These are phyloP conservation scores for Kodamaea laetipori DNA, from an alignment of 805 yeast genomes.

Conservation along the genomic window DNA sequence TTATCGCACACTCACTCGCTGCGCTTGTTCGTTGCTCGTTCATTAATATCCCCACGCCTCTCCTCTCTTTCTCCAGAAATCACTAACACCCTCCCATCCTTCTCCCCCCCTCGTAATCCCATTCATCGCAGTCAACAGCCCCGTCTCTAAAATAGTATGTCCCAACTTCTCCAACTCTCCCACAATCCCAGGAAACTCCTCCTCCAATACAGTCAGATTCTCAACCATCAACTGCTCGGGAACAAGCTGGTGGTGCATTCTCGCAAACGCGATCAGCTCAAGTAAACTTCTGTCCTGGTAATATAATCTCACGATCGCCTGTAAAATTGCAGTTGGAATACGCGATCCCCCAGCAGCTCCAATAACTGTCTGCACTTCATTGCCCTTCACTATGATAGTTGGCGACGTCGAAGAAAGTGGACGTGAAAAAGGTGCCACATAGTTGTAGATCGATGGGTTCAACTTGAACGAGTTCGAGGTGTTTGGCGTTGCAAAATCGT, in stretches of 20 bases:
- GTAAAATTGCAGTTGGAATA: conserved; percentile 79
- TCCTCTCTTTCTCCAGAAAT: conserved; percentile 88
- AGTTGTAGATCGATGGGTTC: conserved; percentile 79
- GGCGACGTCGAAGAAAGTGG: conserved; percentile 88
- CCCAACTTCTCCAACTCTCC: conserved; percentile 51
- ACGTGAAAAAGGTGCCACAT: conserved; percentile 70
- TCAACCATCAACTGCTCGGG: conserved; percentile 73
- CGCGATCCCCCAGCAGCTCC: conserved; percentile 97
- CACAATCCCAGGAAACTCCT: conserved; percentile 35
- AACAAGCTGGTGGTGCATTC: conserved; percentile 86
- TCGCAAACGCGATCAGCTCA: conserved; percentile 73
- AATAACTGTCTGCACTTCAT: conserved; percentile 60
- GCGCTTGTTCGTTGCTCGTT: too few relatives aligned
- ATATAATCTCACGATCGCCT: conserved; percentile 70
- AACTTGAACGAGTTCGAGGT: conserved; percentile 75
- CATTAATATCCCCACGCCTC: conserved; percentile 65
- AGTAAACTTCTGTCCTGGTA: conserved; percentile 60
- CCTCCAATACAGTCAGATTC: conserved; percentile 40
- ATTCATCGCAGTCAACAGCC: conserved; percentile 45
- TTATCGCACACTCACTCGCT: too few relatives aligned
- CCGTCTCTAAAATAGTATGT: conserved; percentile 36
- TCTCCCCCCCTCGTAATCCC: conserved; percentile 48
- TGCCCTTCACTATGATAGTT: conserved; percentile 49
- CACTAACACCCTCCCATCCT: conserved; percentile 75
- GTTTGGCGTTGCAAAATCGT: conserved; percentile 81